Base-by-base conservation (phyloP, 768 basidiomycete genomes). In the Tylopilus rubrobrunneus region DNA sequence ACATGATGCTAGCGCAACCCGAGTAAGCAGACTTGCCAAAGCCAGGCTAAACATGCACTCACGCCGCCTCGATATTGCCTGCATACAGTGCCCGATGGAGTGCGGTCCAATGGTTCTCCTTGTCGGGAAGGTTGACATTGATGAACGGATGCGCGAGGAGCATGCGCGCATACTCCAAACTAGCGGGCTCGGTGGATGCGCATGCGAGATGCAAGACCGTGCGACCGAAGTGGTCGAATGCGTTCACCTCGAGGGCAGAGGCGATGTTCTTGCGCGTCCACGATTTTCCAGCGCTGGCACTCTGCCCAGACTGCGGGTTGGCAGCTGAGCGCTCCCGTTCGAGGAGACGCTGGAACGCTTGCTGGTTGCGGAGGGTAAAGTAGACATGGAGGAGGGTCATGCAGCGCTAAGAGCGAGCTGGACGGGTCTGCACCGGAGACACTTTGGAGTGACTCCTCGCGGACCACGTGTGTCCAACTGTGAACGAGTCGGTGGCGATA, bases 41-140 rank as follows among this genome's bases (percentile, higher is more conserved):
- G 27, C 48, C 23, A 29, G 21, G 23, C n/a, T 15, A 21, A 45
- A 12, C 14, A 43, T n/a, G 8, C 7, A 76, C 86, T 55, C 58
- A 87, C 83, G 80, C 86, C 43, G 81, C 79, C 45, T 84, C 76
- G 9, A 94, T 55, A 61, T 93, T 92, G 1, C 89, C 91, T 36
- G 76, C 68, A 66, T 93, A 97, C 60, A 95, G 69, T 2, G 91
- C 91, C 45, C 93, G 76, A 63, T 99, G 96, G 21, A 98, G 74
- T 7, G 95, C 81, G 1, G 92, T 96, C 89, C 93, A 98, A 52
- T 86, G 87, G 53, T 82, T 90, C 76, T 98, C 96, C 49, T 67
- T 67, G 69, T 99, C 96, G 40, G 75, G 73, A 7, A 88, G 53
- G 61, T 98, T 98, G 60, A 92, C 82, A 52, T 89, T 86, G 67